phyloP scores from a whole-genome alignment of 2,329 filamentous ascomycete genomes.

The Blastomyces parvus region DNA sequence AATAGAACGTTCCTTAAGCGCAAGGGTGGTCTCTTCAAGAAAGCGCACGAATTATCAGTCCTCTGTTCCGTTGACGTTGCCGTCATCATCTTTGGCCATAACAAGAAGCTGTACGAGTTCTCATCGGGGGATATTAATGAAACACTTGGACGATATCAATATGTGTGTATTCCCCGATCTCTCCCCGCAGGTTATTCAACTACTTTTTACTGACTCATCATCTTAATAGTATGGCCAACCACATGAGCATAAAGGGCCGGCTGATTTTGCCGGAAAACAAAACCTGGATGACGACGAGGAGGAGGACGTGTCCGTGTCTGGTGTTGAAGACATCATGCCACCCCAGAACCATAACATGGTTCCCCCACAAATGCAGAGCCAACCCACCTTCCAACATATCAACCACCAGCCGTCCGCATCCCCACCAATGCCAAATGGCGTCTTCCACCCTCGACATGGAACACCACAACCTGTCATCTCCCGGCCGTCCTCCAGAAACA shows the following conservation, averaged over 20 bases:
- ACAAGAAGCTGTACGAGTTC: constrained; percentile 98
- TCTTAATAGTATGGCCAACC: constrained; percentile 67
- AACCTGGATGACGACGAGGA: constrained; percentile 75
- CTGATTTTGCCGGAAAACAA: constrained; percentile 75
- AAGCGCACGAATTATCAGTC: constrained; percentile 95
- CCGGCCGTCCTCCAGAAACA: constrained; percentile 69
- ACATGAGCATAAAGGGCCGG: constrained; percentile 92
- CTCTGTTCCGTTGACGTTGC: constrained; percentile 97
- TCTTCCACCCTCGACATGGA: constrained; percentile 62
- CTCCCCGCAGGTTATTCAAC: background rate
- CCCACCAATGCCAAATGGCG: constrained; percentile 72
- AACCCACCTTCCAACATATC: constrained; percentile 65
- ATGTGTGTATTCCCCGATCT: constrained; percentile 51
- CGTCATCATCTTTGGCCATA: constrained; percentile 96
- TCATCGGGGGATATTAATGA: constrained; percentile 90
- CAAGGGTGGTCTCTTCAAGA: constrained; percentile 98
- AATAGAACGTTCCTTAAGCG: constrained; percentile 90
- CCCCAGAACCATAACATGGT: constrained; percentile 48
- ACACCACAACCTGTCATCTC: constrained; percentile 75
- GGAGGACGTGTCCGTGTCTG: constrained; percentile 62
- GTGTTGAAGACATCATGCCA: constrained; percentile 53
- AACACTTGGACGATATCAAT: constrained; percentile 78
- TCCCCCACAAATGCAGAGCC: constrained; percentile 59
- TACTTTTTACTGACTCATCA: constrained; percentile 10
- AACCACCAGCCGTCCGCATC: constrained; percentile 79